These are phyloP conservation scores for Mycena maculata DNA, from an alignment of 768 basidiomycete species.

Conservation along the genomic window DNA sequence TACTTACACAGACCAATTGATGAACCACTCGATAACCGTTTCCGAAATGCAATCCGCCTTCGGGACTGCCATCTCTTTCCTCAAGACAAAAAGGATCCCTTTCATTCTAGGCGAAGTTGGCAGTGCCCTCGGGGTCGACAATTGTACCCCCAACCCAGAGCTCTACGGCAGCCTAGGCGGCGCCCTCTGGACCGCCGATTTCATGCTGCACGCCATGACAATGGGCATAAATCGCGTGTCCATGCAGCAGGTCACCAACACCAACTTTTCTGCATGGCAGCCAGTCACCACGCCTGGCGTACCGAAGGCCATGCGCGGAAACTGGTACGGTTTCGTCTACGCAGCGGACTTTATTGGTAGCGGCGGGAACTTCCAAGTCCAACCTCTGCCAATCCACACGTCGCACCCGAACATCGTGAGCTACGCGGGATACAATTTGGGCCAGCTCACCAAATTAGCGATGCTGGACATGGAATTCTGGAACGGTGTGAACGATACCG, in stretches of 20 bases:
- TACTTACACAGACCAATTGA: background rate
- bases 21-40: conserved; percentile 5
- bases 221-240: conserved; percentile 13
- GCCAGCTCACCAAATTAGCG: too few relatives aligned
- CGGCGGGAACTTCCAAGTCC: too few relatives aligned
- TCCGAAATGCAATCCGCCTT: background rate
- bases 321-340: conserved; percentile 16
- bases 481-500: too few relatives aligned
- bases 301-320: background rate
- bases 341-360: too few relatives aligned
- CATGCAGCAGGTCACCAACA: background rate
- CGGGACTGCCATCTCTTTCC: background rate
- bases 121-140: background rate
- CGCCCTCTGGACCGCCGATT: conserved; percentile 17
- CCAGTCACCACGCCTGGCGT: background rate
- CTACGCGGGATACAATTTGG: conserved; percentile 21
- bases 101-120: conserved; percentile 13
- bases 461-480: too few relatives aligned
- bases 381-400: background rate
- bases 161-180: conserved; percentile 14
- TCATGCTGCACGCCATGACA: conserved; percentile 5
- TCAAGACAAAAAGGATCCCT: background rate
- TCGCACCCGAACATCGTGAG: conserved; percentile 5
- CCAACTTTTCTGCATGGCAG: background rate
- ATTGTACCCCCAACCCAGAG: background rate